A percentile compares a stretch with the other conserved stretches of the same genome.
These are phyloP conservation scores for Fusarium mangiferae DNA, from an alignment of 2,329 filamentous ascomycete genomes.

Conservation along the genomic window DNA sequence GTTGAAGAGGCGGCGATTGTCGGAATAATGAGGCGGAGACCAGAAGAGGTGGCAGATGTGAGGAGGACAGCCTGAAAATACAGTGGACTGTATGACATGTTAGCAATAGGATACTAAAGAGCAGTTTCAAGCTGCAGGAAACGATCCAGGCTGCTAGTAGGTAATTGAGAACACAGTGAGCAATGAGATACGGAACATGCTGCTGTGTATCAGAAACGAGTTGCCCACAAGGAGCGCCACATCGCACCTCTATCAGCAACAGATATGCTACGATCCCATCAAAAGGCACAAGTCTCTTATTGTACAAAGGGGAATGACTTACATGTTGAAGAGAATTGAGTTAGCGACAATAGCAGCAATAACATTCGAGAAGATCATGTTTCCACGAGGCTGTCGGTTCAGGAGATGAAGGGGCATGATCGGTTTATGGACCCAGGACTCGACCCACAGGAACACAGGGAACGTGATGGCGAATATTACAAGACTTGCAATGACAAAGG, in stretches of 20 bases:
- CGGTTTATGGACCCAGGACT: slow-evolving; percentile 61
- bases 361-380: slow-evolving; percentile 67
- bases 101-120: neutral
- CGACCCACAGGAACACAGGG: slow-evolving; percentile 62
- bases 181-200: neutral
- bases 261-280: neutral
- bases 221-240: neutral
- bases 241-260: neutral
- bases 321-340: slow-evolving; percentile 69
- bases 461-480: slow-evolving; percentile 59
- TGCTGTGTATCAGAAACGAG: neutral
- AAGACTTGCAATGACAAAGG: slow-evolving; percentile 64
- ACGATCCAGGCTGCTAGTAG: neutral
- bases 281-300: neutral
- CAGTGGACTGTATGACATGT: slow-evolving; percentile 62
- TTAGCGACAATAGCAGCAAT: slow-evolving; percentile 63
- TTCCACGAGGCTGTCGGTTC: slow-evolving; percentile 60
- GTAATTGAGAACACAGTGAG: neutral
- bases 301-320: slow-evolving; percentile 36
- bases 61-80: slow-evolving; percentile 82
- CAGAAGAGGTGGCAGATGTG: slow-evolving; percentile 74
- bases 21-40: slow-evolving; percentile 75
- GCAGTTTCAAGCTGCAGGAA: neutral
- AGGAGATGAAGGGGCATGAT: slow-evolving; percentile 70
- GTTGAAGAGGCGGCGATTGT: slow-evolving; percentile 64